A percentile compares a stretch with the other conserved stretches of the same genome.
These are phyloP conservation scores for Fusarium guadeloupense DNA, from an alignment of 2,329 filamentous ascomycete species.

Conservation along the genomic window DNA sequence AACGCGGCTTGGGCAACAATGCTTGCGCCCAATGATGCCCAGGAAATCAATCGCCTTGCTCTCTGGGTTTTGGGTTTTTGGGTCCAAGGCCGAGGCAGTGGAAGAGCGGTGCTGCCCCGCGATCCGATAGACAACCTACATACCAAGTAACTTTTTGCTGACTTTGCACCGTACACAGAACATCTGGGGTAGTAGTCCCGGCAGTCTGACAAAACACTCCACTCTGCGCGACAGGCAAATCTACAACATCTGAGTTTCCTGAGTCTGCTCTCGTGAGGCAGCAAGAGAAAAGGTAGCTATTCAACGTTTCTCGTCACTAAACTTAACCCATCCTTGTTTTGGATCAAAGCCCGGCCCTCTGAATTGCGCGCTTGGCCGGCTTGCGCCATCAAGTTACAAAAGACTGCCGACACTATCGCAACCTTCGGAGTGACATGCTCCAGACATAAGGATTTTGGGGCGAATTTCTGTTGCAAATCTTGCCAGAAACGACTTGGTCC, in stretches of 20 bases:
- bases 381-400: conserved; percentile 39
- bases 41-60: conserved; percentile 38
- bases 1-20: conserved; percentile 49
- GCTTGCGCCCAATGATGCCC: conserved; percentile 47
- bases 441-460: conserved; percentile 37
- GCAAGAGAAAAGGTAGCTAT: conserved; percentile 12
- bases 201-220: conserved; percentile 29
- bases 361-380: conserved; percentile 33
- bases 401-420: conserved; percentile 20
- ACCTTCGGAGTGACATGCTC: conserved; percentile 35
- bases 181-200: conserved; percentile 45
- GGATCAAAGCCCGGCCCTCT: conserved; percentile 36
- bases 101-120: conserved; percentile 31
- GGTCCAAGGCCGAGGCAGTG: conserved; percentile 29
- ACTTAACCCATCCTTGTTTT: conserved; percentile 35
- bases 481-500: conserved; percentile 40
- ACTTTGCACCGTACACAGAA: conserved; percentile 24
- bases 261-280: neutral
- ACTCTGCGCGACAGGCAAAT: conserved; percentile 32
- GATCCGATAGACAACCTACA: too few relatives aligned
- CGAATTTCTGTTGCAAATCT: conserved; percentile 45
- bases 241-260: conserved; percentile 14
- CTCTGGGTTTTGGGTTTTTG: too few relatives aligned
- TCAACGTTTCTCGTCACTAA: conserved; percentile 26
- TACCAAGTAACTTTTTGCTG: conserved; percentile 11